These are phyloP conservation scores for Galeopsis tetrahit DNA, from an alignment of 257 asterid genomes.

Conservation along the genomic window DNA sequence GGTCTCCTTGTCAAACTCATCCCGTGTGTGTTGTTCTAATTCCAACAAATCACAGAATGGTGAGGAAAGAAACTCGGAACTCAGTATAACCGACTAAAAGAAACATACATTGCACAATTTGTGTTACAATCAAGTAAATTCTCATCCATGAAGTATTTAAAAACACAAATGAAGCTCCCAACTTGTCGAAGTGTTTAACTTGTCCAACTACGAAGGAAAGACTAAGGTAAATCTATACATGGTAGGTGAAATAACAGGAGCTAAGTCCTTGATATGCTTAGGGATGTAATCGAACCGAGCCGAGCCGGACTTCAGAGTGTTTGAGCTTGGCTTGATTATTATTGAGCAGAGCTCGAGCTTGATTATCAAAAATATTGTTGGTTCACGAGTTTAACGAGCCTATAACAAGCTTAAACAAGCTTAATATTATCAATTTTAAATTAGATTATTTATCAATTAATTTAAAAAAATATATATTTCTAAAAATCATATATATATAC, in stretches of 20 bases:
- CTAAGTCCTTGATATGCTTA: background rate
- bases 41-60: constrained; percentile 35
- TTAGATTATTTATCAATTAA: too few species aligned
- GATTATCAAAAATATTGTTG: too few species aligned
- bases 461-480: too few species aligned
- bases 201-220: background rate
- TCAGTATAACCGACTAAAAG: constrained; percentile 1
- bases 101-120: constrained; percentile 4
- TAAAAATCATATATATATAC: too few species aligned
- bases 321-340: too few species aligned
- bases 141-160: constrained; percentile 3
- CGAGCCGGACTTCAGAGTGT: too few species aligned
- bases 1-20: constrained; percentile 47
- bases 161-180: background rate
- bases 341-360: too few species aligned
- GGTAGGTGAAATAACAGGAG: background rate
- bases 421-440: too few species aligned
- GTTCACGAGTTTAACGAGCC: too few species aligned
- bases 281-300: too few species aligned
- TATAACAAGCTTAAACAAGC: too few species aligned
- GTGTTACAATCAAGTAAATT: constrained; percentile 6
- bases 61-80: constrained; percentile 26
- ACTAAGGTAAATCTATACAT: background rate
- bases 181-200: background rate
- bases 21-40: constrained; percentile 50